Conservation (phyloP, 495 filamentous ascomycete species). For the Aspergillus sclerotiicarbonarius region DNA sequence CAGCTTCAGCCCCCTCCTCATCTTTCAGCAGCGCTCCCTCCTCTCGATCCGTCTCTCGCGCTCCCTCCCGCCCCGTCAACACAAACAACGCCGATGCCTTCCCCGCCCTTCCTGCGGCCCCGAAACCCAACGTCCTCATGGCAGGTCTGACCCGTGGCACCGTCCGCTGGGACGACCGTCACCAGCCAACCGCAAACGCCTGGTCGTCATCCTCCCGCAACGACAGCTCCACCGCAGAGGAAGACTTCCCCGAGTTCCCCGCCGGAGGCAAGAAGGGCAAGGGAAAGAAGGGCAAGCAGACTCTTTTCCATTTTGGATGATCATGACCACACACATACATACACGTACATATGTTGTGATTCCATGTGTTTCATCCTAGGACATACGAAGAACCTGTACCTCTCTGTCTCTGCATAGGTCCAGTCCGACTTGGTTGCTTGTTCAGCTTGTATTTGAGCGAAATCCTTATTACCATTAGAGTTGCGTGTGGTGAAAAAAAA, state of each 20-base stretch:
- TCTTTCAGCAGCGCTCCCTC: conserved; percentile 31
- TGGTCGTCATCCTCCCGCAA: conserved; percentile 38
- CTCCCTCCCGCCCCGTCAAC: conserved; percentile 27
- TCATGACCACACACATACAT: background rate
- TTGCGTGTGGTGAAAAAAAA: background rate
- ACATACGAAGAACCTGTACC: background rate
- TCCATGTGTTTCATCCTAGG: no score
- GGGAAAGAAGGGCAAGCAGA: conserved; percentile 79
- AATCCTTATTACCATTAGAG: background rate
- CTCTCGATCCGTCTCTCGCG: conserved; percentile 22
- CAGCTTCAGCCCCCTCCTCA: conserved; percentile 29
- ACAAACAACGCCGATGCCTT: conserved; percentile 54
- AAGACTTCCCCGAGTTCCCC: conserved; percentile 28
- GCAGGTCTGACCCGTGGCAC: conserved; percentile 73
- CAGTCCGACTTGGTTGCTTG: background rate
- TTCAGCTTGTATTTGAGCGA: conserved; percentile 14
- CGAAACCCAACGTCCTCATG: conserved; percentile 75
- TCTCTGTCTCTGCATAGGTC: background rate
- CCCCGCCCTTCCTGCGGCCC: conserved; percentile 74
- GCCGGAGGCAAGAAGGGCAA: conserved; percentile 63
- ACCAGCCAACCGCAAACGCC: conserved; percentile 36
- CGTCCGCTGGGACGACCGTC: conserved; percentile 64
- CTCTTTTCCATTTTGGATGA: conserved; percentile 59
- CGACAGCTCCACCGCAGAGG: conserved; percentile 25
- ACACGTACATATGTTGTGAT: no score